Evolutionary conservation across 768 basidiomycete genomes (phyloP), one percentile per base, ranked within the genome.

Genomic region (Mrakia gelida): DNA sequence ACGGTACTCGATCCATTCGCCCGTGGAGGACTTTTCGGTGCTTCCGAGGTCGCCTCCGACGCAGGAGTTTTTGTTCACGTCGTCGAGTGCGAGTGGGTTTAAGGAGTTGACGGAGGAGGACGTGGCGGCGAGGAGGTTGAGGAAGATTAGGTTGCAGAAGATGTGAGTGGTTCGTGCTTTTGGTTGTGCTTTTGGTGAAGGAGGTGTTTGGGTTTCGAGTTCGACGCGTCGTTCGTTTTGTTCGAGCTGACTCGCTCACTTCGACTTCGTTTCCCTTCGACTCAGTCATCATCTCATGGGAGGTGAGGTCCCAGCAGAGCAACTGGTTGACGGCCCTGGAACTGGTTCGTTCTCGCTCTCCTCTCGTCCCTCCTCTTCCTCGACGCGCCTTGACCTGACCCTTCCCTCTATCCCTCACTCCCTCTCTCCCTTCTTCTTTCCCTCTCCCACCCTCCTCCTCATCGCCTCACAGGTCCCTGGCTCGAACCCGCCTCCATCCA

Each of bases 281-380:
- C n/a, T n/a, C n/a, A 70, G 67, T n/a, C 67, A 70, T 43, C 67
- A 70, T n/a, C 34, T 70, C 38, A 34, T 70, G 34, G 67, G 67
- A 16, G 67, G 67, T 1, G 67, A 70, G 13, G 67, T 70, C 38
- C 67, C 67, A 7, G 34, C 34, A 9, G 67, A 70, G 6, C 67
- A 70, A 26, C 67, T 70, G 4, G 67, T 70, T 23, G 67, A 70
- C 13, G 67, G 67, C 2, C 67, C 67, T 26, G 67, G 67, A 21
- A 43, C 67, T 6, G 59, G 59, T 59, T n/a, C n/a, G 59, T 59
- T 28, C 26, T n/a, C 45, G 4, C 45, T 45, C 45, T 45, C 11
- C 26, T 38, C 45, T 45, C 45, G 1, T 10, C 11, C 15, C 23
- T 8, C 18, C 54, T 21, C 54, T 28, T 59, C 26, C 26, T 59